phyloP scores from a whole-genome alignment of 1,284 basidiomycete species.

The Violaceomyces palustris region DNA sequence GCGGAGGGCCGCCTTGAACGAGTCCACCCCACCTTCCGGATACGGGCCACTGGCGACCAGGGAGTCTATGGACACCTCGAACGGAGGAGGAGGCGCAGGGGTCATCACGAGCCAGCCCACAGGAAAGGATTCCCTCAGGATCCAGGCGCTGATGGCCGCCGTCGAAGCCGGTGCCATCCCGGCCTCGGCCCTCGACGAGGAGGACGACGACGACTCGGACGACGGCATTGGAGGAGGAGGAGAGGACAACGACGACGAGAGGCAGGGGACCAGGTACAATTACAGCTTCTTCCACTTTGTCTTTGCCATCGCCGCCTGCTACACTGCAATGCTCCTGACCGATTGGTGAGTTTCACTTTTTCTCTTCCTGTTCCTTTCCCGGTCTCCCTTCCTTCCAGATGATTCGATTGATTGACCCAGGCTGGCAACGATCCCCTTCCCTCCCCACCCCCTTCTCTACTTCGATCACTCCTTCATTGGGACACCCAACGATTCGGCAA shows the following conservation, averaged over 20 bases:
- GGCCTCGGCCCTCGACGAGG: slow-evolving; percentile 80
- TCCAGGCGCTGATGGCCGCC: slow-evolving; percentile 89
- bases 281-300: slow-evolving; percentile 99
- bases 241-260: slow-evolving; percentile 84
- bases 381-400: slow-evolving; percentile 3
- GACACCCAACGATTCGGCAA: slow-evolving; percentile 49
- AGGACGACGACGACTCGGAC: slow-evolving; percentile 59
- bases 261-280: slow-evolving; percentile 93
- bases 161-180: slow-evolving; percentile 94
- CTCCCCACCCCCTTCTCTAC: too few species aligned
- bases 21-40: slow-evolving; percentile 52
- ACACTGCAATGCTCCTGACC: slow-evolving; percentile 95
- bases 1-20: slow-evolving; percentile 58
- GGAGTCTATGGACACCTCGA: slow-evolving; percentile 24
- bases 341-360: slow-evolving; percentile 70
- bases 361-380: not conserved
- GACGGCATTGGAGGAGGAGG: slow-evolving; percentile 60
- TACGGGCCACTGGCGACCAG: slow-evolving; percentile 42
- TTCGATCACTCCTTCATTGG: slow-evolving; percentile 20
- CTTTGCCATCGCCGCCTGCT: slow-evolving; percentile 93
- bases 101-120: slow-evolving; percentile 73
- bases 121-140: slow-evolving; percentile 78
- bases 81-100: slow-evolving; percentile 59
- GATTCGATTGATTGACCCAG: too few species aligned
- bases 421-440: too few species aligned